These are phyloP conservation scores for Oldenlandia corymbosa DNA, from an alignment of 257 asterid genomes.

Conservation along the genomic window DNA sequence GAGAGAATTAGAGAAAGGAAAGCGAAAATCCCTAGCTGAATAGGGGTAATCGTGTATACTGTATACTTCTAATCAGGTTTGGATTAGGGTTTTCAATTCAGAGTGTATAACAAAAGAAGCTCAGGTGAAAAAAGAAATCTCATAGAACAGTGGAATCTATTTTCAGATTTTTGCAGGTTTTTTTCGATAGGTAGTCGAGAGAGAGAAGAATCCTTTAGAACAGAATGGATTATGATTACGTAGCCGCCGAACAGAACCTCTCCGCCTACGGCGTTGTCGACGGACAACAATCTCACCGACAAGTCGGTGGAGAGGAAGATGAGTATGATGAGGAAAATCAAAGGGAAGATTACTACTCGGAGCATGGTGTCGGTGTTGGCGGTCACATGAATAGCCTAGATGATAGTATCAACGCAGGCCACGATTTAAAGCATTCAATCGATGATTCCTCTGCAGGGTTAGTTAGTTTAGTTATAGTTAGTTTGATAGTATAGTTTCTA, in stretches of 20 bases:
- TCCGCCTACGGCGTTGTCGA: conserved; percentile 60
- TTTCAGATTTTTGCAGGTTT: conserved; percentile 44
- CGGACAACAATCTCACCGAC: conserved; percentile 40
- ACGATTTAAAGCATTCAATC: conserved; percentile 53
- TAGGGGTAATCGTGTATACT: conserved; percentile 19
- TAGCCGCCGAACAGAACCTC: conserved; percentile 62
- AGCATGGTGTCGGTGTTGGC: conserved; percentile 14
- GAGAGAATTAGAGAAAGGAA: not conserved
- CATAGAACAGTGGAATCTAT: conserved; percentile 29
- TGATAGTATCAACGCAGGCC: conserved; percentile 69
- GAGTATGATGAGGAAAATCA: conserved; percentile 60
- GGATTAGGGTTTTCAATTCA: conserved; percentile 16
- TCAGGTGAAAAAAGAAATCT: conserved; percentile 17
- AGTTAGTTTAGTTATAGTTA: conserved; percentile 55
- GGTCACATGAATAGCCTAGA: conserved; percentile 52
- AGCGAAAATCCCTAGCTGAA: conserved; percentile 32
- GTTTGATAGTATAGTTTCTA: conserved; percentile 30
- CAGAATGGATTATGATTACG: conserved; percentile 81
- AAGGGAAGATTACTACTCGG: conserved; percentile 55
- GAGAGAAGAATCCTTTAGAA: conserved; percentile 24
- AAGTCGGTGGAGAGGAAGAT: conserved; percentile 18
- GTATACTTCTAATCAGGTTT: conserved; percentile 9
- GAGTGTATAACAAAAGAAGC: conserved; percentile 6
- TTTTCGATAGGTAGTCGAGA: conserved; percentile 48
- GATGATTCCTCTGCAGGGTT: conserved; percentile 97